Percentiles rank a stretch among this genome's conserved stretches.
These are phyloP conservation scores for Sporisorium iseilematis-ciliati DNA, from an alignment of 1,284 basidiomycete species.

Conservation along the genomic window DNA sequence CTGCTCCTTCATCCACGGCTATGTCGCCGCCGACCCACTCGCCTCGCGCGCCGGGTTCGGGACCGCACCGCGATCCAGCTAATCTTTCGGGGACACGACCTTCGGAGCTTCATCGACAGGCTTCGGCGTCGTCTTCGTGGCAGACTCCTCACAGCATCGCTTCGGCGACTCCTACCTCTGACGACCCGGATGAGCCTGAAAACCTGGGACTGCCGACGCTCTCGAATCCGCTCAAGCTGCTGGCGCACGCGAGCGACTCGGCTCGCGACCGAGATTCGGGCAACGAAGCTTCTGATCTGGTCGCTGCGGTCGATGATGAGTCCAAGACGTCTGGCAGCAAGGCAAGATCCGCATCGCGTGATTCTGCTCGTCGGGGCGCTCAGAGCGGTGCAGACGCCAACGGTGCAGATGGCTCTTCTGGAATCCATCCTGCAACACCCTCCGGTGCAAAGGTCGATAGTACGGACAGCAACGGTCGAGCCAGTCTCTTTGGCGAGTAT, in stretches of 20 bases:
- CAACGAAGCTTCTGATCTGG: constrained; percentile 13
- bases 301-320: neutral
- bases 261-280: constrained; percentile 41
- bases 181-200: constrained; percentile 51
- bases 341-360: constrained; percentile 1
- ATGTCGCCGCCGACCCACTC: constrained; percentile 43
- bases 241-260: constrained; percentile 49
- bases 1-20: constrained; percentile 19
- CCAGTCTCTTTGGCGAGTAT: constrained; percentile 28
- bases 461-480: constrained; percentile 11
- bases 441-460: neutral
- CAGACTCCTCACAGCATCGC: constrained; percentile 35
- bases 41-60: constrained; percentile 6
- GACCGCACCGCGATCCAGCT: constrained; percentile 13
- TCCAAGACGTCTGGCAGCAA: neutral
- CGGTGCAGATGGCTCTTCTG: neutral
- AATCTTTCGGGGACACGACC: constrained; percentile 2
- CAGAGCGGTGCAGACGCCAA: constrained; percentile 3
- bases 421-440: neutral
- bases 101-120: constrained; percentile 23
- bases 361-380: neutral
- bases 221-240: constrained; percentile 51
- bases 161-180: constrained; percentile 41
- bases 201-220: constrained; percentile 52
- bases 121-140: constrained; percentile 29